Conservation (phyloP, 1,284 basidiomycete species). For the Melampsora occidentalis region DNA sequence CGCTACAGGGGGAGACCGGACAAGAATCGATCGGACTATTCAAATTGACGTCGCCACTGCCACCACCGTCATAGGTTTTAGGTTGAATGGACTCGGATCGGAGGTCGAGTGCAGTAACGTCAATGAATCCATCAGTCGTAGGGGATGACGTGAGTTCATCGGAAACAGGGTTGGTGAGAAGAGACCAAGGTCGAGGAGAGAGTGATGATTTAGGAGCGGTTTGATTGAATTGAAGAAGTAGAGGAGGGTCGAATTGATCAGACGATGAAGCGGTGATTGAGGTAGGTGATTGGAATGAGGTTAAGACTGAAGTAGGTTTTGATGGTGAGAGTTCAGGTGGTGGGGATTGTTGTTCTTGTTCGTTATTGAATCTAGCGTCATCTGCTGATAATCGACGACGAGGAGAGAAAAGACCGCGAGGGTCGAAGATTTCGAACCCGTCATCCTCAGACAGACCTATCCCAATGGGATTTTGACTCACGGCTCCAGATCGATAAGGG, state of each 20-base stretch:
- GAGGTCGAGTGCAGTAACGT: background rate
- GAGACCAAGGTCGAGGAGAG: slow-evolving; percentile 3
- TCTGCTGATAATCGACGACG: slow-evolving; percentile 5
- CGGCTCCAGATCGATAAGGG: slow-evolving; percentile 10
- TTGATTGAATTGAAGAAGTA: slow-evolving; percentile 1
- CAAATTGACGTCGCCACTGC: slow-evolving; percentile 7
- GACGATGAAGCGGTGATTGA: background rate
- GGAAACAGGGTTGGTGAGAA: background rate
- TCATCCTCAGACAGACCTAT: slow-evolving; percentile 25
- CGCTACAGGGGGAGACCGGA: slow-evolving; percentile 38
- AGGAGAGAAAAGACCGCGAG: slow-evolving; percentile 38
- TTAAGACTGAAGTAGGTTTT: slow-evolving; percentile 5
- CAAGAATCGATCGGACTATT: slow-evolving; percentile 30
- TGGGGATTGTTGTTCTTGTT: background rate
- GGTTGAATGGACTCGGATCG: slow-evolving; percentile 3
- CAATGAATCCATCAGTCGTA: background rate
- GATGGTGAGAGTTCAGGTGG: background rate
- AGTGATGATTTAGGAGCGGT: slow-evolving; percentile 1
- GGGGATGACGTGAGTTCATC: background rate
- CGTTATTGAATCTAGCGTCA: background rate
- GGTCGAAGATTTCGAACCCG: slow-evolving; percentile 35
- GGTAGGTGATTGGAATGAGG: background rate
- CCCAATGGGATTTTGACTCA: slow-evolving; percentile 11
- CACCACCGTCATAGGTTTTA: background rate
- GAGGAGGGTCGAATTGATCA: background rate